Evolutionary conservation across 768 basidiomycete genomes (phyloP).

Genomic region (Russula brevipes): DNA sequence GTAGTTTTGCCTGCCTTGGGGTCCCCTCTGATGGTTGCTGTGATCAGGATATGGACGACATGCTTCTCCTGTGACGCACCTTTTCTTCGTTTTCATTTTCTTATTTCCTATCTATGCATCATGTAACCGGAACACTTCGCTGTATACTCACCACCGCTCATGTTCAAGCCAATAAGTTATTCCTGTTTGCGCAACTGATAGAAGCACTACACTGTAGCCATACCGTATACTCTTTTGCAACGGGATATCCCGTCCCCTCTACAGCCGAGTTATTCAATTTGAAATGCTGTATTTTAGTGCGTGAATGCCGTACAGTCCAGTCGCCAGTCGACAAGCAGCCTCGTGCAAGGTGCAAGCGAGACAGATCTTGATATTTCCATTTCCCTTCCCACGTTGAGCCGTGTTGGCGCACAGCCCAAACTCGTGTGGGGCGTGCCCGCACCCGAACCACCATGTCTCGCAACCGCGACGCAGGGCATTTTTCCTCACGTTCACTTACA

Average conservation of each 20-base stretch:
- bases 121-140: background rate
- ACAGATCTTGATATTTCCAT: background rate
- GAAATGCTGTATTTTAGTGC: background rate
- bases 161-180: slow-evolving; percentile 3
- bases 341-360: background rate
- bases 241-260: background rate
- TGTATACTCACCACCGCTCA: background rate
- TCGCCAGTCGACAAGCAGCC: no score
- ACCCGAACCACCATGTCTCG: background rate
- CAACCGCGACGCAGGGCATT: background rate
- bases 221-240: background rate
- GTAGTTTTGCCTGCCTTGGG: background rate
- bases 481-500: slow-evolving; percentile 9
- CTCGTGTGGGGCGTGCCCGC: background rate
- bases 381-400: slow-evolving; percentile 4
- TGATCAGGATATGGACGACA: slow-evolving; percentile 2
- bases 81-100: background rate
- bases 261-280: background rate
- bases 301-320: background rate
- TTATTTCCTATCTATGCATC: background rate
- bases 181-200: slow-evolving; percentile 1
- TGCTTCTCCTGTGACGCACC: background rate
- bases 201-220: background rate
- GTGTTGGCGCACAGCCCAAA: slow-evolving; percentile 1
- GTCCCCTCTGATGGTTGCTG: background rate